Conservation (phyloP, 2,329 filamentous ascomycete genomes). For the Xylaria sp. region DNA sequence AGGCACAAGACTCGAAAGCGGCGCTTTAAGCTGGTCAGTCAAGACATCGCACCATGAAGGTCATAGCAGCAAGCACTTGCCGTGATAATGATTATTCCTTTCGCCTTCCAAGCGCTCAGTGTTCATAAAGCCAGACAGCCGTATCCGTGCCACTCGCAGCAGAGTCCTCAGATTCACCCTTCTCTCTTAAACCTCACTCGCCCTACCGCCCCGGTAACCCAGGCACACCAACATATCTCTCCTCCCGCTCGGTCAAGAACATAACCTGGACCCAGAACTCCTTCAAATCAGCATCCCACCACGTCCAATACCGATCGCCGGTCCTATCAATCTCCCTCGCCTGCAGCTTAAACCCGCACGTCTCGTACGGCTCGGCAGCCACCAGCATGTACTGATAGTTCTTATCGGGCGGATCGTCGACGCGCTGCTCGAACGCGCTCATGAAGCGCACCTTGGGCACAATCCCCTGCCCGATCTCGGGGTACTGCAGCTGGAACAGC, state of each 20-base stretch:
- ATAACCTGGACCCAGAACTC: constrained; percentile 98
- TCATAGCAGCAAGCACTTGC: constrained; percentile 31
- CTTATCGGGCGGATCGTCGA: constrained; percentile 92
- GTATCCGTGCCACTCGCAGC: not conserved
- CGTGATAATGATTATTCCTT: constrained; percentile 7
- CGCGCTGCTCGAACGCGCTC: constrained; percentile 95
- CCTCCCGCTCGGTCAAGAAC: constrained; percentile 98
- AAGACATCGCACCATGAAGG: constrained; percentile 4
- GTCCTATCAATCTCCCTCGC: constrained; percentile 90
- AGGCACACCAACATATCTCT: constrained; percentile 78
- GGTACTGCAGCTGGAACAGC: constrained; percentile 96
- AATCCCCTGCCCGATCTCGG: constrained; percentile 81
- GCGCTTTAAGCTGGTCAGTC: constrained; percentile 26
- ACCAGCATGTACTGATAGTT: constrained; percentile 94
- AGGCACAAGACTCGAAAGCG: not conserved
- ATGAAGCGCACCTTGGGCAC: constrained; percentile 92
- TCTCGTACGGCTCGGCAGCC: constrained; percentile 97
- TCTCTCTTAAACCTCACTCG: not conserved
- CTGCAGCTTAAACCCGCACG: constrained; percentile 94
- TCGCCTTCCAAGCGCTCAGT: not conserved
- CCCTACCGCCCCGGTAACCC: constrained; percentile 60
- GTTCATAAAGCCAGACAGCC: not conserved
- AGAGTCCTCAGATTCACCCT: not conserved
- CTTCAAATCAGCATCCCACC: constrained; percentile 95
- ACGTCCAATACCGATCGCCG: constrained; percentile 89